Base-by-base conservation (phyloP, 805 yeast species). In the Wickerhamomyces bovis region DNA sequence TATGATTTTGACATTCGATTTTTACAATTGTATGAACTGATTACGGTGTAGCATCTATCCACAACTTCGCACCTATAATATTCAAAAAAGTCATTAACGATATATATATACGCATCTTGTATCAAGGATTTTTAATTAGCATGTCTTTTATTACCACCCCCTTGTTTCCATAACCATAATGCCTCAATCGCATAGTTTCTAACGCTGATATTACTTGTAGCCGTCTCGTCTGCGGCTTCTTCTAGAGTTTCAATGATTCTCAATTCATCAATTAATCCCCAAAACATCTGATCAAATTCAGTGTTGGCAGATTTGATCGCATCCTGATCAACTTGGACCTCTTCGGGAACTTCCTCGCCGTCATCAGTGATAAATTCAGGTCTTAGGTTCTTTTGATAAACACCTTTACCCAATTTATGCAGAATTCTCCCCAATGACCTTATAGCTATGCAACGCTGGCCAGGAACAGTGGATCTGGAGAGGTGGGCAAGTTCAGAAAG, bases 141-240 rank as follows among this genome's bases (percentile, higher is more conserved):
- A 26, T 58, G 57, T 50, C 62, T 56, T 19, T 44, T 60, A 22
- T 67, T 71, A 25, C 73, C 73, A 23, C 74, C 75, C 39, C 74
- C 75, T 49, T 66, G 66, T 54, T 75, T 82, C 94, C 95, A 88
- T 44, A 90, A 66, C 96, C 96, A 90, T 31, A 90, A 71, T 0
- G 97, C 95, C 54, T 90, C 97, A 26, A 85, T 73, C 1, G 97
- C 95, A 62, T 89, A 87, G 54, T 78, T 85, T 55, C 86, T 71
- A 1, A 89, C 89, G 31, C 90, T 83, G 26, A 90, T 49, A 62
- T 85, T 87, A 16, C 66, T 69, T 0, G 88, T 83, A 44, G 66
- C 69, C 13, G 64, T 62, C 43, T 85, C 95, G 55, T 85, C 84
- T 0, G 89, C 76, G 26, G 86, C 82, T 42, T 81, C 83, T 35